These are phyloP conservation scores for Dioscorea cayenensis DNA, from an alignment of 116 monocot species.

Conservation along the genomic window DNA sequence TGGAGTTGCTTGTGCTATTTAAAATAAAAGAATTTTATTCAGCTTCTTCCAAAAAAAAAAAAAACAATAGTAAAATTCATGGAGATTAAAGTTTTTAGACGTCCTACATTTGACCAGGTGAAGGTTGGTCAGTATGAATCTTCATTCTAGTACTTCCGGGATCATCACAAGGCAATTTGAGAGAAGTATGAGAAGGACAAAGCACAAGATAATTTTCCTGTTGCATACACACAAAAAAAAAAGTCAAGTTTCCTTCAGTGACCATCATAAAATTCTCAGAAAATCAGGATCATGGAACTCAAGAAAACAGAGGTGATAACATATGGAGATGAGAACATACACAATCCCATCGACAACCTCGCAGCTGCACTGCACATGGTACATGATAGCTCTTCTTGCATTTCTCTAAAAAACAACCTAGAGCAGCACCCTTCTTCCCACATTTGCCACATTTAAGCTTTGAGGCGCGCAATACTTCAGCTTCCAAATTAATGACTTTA, in stretches of 20 bases:
- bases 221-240: constrained; percentile 3
- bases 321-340: constrained; percentile 18
- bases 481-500: constrained; percentile 27
- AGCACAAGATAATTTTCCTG: constrained; percentile 24
- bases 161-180: constrained; percentile 18
- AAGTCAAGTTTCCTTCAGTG: background rate
- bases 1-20: no score
- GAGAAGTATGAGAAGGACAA: constrained; percentile 29
- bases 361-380: constrained; percentile 26
- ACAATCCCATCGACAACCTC: constrained; percentile 31
- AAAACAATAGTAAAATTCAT: background rate
- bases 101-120: constrained; percentile 1
- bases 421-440: constrained; percentile 26
- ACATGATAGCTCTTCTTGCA: constrained; percentile 34
- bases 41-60: background rate
- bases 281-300: background rate
- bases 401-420: constrained; percentile 25
- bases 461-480: constrained; percentile 27
- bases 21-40: no score
- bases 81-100: background rate
- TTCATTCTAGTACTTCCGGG: background rate
- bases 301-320: background rate
- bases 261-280: background rate
- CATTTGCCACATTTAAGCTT: constrained; percentile 29
- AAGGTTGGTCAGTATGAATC: background rate